These are phyloP conservation scores for Carex parvula DNA, from an alignment of 176 grass and related monocot genomes.

Conservation along the genomic window DNA sequence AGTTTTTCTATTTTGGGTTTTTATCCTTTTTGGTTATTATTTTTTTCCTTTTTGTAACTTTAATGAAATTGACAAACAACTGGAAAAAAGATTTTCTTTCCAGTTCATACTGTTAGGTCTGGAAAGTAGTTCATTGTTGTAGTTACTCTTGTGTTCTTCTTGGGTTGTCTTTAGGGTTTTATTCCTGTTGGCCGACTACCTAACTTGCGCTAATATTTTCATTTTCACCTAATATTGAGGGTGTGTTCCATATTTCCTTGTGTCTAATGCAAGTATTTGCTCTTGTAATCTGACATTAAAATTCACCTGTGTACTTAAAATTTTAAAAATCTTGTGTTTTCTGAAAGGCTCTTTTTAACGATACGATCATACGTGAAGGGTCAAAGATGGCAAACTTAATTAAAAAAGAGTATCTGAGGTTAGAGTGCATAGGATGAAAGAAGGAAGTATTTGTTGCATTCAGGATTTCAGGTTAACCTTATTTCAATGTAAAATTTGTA, in stretches of 20 bases:
- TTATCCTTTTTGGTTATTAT: neutral
- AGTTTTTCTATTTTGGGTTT: constrained; percentile 23
- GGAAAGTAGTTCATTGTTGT: neutral
- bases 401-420: neutral
- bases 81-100: constrained; percentile 21
- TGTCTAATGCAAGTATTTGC: neutral
- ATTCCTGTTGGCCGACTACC: neutral
- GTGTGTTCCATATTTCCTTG: neutral
- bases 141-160: neutral
- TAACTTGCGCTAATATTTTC: neutral
- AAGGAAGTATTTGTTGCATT: neutral
- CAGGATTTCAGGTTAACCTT: no score
- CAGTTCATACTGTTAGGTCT: constrained; percentile 29
- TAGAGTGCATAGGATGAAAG: neutral
- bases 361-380: neutral
- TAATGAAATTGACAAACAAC: constrained; percentile 36
- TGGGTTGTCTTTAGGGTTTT: neutral
- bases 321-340: neutral
- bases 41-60: constrained; percentile 30
- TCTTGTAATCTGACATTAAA: neutral
- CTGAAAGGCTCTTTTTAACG: no score
- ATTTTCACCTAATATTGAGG: neutral
- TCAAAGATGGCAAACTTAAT: neutral
- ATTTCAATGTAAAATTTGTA: neutral
- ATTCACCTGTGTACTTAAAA: neutral